phyloP scores from a whole-genome alignment of 805 yeast species.

The Metschnikowia hibisci region DNA sequence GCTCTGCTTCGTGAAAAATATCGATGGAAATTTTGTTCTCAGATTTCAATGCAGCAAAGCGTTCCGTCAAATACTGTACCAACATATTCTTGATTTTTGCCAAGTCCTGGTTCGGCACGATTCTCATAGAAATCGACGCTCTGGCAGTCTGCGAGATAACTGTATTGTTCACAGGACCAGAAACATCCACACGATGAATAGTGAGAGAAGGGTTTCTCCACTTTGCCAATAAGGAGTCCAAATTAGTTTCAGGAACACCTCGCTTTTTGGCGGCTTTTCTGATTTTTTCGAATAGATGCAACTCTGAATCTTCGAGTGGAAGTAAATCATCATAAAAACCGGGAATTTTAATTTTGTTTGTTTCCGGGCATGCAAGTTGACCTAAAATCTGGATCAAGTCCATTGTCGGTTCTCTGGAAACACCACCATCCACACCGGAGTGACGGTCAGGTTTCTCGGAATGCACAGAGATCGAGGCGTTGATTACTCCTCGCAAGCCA shows the following conservation, averaged over 20 bases:
- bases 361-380: slow-evolving; percentile 47
- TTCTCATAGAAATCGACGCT: slow-evolving; percentile 75
- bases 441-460: slow-evolving; percentile 85
- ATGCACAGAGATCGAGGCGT: slow-evolving; percentile 65
- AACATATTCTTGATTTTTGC: slow-evolving; percentile 52
- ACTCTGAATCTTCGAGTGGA: slow-evolving; percentile 55
- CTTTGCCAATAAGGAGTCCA: slow-evolving; percentile 58
- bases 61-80: slow-evolving; percentile 38
- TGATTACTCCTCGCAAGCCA: slow-evolving; percentile 88
- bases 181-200: slow-evolving; percentile 74
- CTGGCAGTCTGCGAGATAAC: slow-evolving; percentile 81
- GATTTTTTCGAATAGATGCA: slow-evolving; percentile 58
- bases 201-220: slow-evolving; percentile 93
- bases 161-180: slow-evolving; percentile 87
- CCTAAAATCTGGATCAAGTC: slow-evolving; percentile 75
- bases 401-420: slow-evolving; percentile 80
- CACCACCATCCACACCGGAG: slow-evolving; percentile 96
- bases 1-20: slow-evolving; percentile 83
- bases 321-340: slow-evolving; percentile 67
- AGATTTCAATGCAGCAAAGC: slow-evolving; percentile 50
- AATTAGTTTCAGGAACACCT: slow-evolving; percentile 34
- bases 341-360: slow-evolving; percentile 54
- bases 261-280: slow-evolving; percentile 25
- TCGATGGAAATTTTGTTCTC: slow-evolving; percentile 59
- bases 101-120: slow-evolving; percentile 85